A percentile compares a stretch with the other conserved stretches of the same genome.
phyloP scores from a whole-genome alignment of 1,284 basidiomycete genomes.

The Trametes hirsuta region DNA sequence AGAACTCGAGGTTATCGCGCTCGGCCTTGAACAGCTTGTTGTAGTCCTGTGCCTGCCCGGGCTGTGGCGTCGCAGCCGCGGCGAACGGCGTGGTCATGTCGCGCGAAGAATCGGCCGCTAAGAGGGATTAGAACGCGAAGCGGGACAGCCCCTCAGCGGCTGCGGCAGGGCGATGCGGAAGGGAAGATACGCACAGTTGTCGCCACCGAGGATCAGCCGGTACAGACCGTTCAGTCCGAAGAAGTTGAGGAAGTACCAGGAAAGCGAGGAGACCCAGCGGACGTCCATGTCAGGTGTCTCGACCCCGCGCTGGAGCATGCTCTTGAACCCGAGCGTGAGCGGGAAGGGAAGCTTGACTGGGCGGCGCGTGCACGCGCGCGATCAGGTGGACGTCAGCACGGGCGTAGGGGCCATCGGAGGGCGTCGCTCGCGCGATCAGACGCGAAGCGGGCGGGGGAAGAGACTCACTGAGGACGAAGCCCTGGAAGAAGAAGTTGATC shows the following conservation, averaged over 20 bases:
- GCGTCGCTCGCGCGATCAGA: slow-evolving; percentile 11
- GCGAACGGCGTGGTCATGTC: slow-evolving; percentile 80
- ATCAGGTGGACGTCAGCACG: slow-evolving; percentile 16
- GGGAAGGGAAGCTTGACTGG: slow-evolving; percentile 97
- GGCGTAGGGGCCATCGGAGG: slow-evolving; percentile 2
- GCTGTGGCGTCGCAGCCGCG: slow-evolving; percentile 51
- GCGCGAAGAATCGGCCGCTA: slow-evolving; percentile 78
- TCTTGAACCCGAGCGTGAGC: slow-evolving; percentile 95
- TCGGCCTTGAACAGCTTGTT: slow-evolving; percentile 92
- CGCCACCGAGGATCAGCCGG: slow-evolving; percentile 88
- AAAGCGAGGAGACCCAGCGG: slow-evolving; percentile 97
- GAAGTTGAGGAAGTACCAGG: slow-evolving; percentile 99
- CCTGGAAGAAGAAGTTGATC: slow-evolving; percentile 99
- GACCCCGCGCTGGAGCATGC: slow-evolving; percentile 97
- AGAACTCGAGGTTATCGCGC: slow-evolving; percentile 91
- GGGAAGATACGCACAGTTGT: slow-evolving; percentile 71
- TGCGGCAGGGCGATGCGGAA: slow-evolving; percentile 3
- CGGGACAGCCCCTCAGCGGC: slow-evolving; percentile 18
- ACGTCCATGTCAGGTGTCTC: slow-evolving; percentile 98
- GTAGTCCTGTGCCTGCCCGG: slow-evolving; percentile 79
- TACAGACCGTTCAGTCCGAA: slow-evolving; percentile 97
- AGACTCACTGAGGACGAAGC: slow-evolving; percentile 92
- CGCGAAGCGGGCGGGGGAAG: slow-evolving; percentile 3
- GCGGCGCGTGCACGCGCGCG: background rate
- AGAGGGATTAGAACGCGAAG: slow-evolving; percentile 16